Percentiles rank a stretch among this genome's conserved stretches.
Conservation (phyloP, 2,329 filamentous ascomycete species). For the Rhynchosporium agropyri region DNA sequence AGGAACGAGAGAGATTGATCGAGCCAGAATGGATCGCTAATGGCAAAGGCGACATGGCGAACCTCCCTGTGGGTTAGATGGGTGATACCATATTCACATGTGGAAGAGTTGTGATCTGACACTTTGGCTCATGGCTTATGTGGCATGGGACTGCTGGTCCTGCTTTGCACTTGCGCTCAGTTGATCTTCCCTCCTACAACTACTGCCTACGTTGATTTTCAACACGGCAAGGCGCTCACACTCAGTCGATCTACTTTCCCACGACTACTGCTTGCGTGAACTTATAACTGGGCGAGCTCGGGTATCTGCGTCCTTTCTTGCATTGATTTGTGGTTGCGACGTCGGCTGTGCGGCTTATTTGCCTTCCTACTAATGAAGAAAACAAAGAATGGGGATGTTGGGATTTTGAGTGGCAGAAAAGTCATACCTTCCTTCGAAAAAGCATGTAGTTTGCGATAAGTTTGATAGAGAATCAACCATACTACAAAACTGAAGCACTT, state of each 20-base stretch:
- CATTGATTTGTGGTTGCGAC: constrained; percentile 29
- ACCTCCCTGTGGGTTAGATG: constrained; percentile 57
- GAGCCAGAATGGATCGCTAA: constrained; percentile 73
- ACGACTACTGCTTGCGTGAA: background rate
- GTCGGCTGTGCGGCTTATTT: constrained; percentile 24
- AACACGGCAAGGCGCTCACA: constrained; percentile 12
- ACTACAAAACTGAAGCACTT: background rate
- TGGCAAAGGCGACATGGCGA: constrained; percentile 70
- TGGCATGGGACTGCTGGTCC: constrained; percentile 22
- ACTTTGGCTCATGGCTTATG: constrained; percentile 8
- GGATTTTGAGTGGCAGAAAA: constrained; percentile 2
- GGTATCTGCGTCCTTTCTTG: background rate
- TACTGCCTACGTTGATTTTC: background rate
- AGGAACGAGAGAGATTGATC: constrained; percentile 72
- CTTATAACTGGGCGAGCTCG: background rate
- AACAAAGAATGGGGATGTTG: background rate
- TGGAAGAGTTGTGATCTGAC: constrained; percentile 7
- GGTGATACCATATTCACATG: constrained; percentile 36
- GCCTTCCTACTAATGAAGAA: constrained; percentile 4
- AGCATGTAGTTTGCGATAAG: constrained; percentile 12
- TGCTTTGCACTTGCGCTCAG: constrained; percentile 22
- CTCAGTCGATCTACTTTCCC: constrained; percentile 23
- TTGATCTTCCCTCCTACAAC: constrained; percentile 17
- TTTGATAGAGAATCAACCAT: constrained; percentile 14
- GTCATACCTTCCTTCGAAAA: background rate